Evolutionary conservation across 495 filamentous ascomycete genomes (phyloP), one percentile per base, ranked within the genome.

Genomic region (Penicillium robsamsonii): DNA sequence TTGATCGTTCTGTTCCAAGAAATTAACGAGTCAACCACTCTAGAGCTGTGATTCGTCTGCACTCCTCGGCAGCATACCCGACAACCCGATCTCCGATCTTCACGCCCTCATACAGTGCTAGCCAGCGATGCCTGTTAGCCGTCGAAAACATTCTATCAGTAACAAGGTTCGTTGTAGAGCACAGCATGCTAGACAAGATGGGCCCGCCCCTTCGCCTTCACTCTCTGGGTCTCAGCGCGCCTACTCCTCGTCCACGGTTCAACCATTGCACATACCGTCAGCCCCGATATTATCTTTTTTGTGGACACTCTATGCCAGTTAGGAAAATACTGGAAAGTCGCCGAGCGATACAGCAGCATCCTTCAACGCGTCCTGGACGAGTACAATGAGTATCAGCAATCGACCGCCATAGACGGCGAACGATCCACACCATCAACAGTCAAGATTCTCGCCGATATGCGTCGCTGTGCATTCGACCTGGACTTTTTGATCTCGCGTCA

Each of bases 21-120:
- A 38, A 75, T 48, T 55, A 61, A 57, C 25, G 11, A 10, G 1
- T 70, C 57, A 70, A 44, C 15, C 5, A 5, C 5, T 25, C 76
- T 65, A 93, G 89, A 5, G 86, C 91, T 55, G 84, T 95, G 9
- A 95, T 96, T 59, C 84, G 91, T 17, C 80, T 96, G 12, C 90
- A 96, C 74, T 94, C 91, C n/a, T 93, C 89, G 4, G 91, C 91
- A 4, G 91, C 91, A 5, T 96, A 96, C 67, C 91, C 91, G 22
- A 93, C 91, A 17, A 91, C 87, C 13, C 79, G 89, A 22, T 92
- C 89, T 9, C 86, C 86, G 35, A 90, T 94, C 50, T 96, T 96
- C 73, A 89, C 87, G 0, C 88, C 91, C 2, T 92, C 88, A 6
- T 93, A 87, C 70, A 87, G 83, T 57, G 91, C 91, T 9, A 85